Percentiles rank a stretch among this genome's conserved stretches.
These are phyloP conservation scores for Penicillium sp. DNA, from an alignment of 2,329 filamentous ascomycete species.

Conservation along the genomic window DNA sequence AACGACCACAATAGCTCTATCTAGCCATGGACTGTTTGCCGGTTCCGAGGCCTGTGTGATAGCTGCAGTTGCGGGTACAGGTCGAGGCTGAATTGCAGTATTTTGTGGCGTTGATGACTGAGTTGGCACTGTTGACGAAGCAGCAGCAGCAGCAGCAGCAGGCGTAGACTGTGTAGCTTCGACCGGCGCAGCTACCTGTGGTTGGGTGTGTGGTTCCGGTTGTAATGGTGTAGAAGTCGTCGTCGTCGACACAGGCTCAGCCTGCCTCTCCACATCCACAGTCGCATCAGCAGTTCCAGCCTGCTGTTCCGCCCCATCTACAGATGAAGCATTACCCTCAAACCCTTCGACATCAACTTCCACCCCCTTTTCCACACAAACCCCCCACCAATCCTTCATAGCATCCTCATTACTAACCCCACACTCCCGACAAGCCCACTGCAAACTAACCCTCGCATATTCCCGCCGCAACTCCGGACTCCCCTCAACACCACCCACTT, in stretches of 20 bases:
- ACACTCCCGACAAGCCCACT: constrained; percentile 71
- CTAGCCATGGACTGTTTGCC: constrained; percentile 65
- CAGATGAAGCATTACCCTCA: constrained; percentile 58
- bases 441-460: constrained; percentile 66
- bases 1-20: constrained; percentile 74
- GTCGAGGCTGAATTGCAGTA: background rate
- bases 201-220: background rate
- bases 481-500: constrained; percentile 85
- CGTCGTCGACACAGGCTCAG: background rate
- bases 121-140: background rate
- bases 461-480: constrained; percentile 64
- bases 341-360: constrained; percentile 35
- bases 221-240: background rate
- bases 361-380: constrained; percentile 35
- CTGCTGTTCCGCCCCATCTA: background rate
- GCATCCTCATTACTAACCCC: constrained; percentile 53
- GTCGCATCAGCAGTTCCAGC: background rate
- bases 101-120: background rate
- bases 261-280: background rate
- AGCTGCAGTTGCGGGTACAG: background rate
- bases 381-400: constrained; percentile 34
- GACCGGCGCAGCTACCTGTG: background rate
- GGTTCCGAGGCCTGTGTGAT: constrained; percentile 38
- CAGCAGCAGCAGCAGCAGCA: background rate
- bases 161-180: background rate